A percentile compares a stretch with the other conserved stretches of the same genome.
These are phyloP conservation scores for Verticillium longisporum DNA, from an alignment of 2,329 filamentous ascomycete genomes.

Conservation along the genomic window DNA sequence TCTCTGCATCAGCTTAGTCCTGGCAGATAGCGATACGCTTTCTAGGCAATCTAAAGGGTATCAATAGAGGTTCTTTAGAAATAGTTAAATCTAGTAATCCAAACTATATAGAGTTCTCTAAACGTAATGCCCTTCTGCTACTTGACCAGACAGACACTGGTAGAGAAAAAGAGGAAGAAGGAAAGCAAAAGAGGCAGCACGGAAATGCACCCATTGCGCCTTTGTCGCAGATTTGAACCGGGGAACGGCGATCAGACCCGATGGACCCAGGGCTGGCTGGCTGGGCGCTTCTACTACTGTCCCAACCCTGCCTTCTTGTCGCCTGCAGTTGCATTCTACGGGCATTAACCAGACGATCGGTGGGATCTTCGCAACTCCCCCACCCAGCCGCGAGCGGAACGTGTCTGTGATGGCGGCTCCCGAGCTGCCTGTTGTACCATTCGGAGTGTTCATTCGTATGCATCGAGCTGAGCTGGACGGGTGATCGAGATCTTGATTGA, in stretches of 20 bases:
- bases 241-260: background rate
- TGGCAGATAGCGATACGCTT: too few species aligned
- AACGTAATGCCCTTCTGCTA: too few species aligned
- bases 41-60: too few species aligned
- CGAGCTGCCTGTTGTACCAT: too few species aligned
- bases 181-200: background rate
- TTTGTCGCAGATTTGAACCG: background rate
- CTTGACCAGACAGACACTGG: too few species aligned
- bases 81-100: too few species aligned
- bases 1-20: too few species aligned
- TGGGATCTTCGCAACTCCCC: background rate
- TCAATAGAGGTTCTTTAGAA: too few species aligned
- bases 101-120: too few species aligned
- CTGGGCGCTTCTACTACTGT: background rate
- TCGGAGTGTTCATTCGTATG: too few species aligned
- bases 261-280: background rate
- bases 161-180: background rate
- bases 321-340: background rate
- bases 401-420: background rate
- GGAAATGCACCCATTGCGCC: background rate
- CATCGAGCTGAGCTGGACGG: too few species aligned
- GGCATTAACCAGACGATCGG: background rate
- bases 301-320: background rate
- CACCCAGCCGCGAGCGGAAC: background rate
- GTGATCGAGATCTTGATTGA: too few species aligned